These are phyloP conservation scores for Quaeritorhiza haematococci DNA, from an alignment of 371 early-diverging fungal species.

Conservation along the genomic window DNA sequence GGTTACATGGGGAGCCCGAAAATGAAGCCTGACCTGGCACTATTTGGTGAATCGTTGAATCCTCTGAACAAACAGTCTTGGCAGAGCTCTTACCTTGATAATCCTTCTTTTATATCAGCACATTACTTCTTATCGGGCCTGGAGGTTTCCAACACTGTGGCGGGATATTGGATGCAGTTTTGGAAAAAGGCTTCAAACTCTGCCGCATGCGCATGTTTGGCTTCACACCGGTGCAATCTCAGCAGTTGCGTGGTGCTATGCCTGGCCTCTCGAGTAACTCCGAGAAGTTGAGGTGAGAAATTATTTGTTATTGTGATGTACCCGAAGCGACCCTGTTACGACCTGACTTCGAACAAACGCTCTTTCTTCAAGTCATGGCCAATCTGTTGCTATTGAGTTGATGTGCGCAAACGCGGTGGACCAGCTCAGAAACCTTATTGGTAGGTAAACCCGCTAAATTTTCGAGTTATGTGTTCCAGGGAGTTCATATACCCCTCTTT, in stretches of 20 bases:
- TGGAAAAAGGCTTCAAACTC: slow-evolving; percentile 22
- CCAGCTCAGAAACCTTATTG: slow-evolving; percentile 5
- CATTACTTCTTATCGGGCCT: slow-evolving; percentile 37
- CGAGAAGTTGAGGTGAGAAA: not conserved
- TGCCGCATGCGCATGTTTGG: slow-evolving; percentile 28
- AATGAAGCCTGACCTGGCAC: not conserved
- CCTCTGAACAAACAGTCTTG: no score
- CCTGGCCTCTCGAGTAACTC: not conserved
- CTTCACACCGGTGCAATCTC: not conserved
- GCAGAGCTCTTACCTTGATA: not conserved
- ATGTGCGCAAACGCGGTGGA: slow-evolving; percentile 23
- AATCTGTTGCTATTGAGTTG: slow-evolving; percentile 24
- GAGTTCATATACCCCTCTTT: not conserved
- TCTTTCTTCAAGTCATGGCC: not conserved
- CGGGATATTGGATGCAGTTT: slow-evolving; percentile 25
- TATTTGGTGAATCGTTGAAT: not conserved
- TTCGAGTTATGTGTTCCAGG: not conserved
- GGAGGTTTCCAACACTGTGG: slow-evolving; percentile 22
- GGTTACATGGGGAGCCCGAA: no score
- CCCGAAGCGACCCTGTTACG: not conserved
- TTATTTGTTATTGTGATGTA: not conserved
- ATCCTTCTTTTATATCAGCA: slow-evolving; percentile 9
- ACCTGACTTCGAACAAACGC: not conserved
- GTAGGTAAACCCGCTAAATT: not conserved
- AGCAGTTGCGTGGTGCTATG: not conserved